Percentiles rank a stretch among this genome's conserved stretches.
phyloP scores from a whole-genome alignment of 225 moss, liverwort and hornwort species.

The Ulota crispa region DNA sequence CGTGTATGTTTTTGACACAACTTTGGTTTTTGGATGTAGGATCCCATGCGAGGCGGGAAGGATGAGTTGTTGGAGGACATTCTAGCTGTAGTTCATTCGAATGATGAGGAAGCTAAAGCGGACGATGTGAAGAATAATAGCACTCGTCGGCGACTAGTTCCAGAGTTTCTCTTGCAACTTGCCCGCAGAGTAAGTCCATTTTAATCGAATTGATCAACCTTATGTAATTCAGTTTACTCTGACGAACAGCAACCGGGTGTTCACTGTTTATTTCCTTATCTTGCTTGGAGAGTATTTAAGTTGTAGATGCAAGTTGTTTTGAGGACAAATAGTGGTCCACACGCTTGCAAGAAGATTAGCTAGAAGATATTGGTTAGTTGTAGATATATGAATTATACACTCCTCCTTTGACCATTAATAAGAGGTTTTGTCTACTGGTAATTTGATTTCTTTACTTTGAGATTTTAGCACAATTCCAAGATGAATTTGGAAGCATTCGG shows the following conservation, averaged over 20 bases:
- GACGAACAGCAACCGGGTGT: background rate
- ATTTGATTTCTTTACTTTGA: background rate
- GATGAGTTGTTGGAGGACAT: slow-evolving; percentile 63
- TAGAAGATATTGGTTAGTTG: background rate
- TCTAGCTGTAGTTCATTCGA: slow-evolving; percentile 53
- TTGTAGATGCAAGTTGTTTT: slow-evolving; percentile 12
- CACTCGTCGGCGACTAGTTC: slow-evolving; percentile 65
- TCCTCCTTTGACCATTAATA: too few species aligned
- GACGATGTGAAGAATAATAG: slow-evolving; percentile 37
- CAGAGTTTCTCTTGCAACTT: slow-evolving; percentile 68
- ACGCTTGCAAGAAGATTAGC: background rate
- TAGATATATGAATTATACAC: background rate
- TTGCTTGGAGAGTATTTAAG: background rate
- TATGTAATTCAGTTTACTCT: background rate
- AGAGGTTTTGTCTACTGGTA: background rate
- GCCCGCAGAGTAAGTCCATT: slow-evolving; percentile 75
- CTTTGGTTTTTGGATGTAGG: slow-evolving; percentile 46
- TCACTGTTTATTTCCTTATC: background rate
- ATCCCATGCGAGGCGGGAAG: slow-evolving; percentile 83
- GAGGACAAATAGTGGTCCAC: background rate
- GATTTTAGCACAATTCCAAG: background rate
- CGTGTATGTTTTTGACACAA: background rate
- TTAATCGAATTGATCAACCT: slow-evolving; percentile 7
- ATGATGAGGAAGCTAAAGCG: slow-evolving; percentile 59
- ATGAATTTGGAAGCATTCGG: background rate